Evolutionary conservation across 2,329 filamentous ascomycete species (phyloP), one percentile per base, ranked within the genome.

Genomic region (Fusarium udum): DNA sequence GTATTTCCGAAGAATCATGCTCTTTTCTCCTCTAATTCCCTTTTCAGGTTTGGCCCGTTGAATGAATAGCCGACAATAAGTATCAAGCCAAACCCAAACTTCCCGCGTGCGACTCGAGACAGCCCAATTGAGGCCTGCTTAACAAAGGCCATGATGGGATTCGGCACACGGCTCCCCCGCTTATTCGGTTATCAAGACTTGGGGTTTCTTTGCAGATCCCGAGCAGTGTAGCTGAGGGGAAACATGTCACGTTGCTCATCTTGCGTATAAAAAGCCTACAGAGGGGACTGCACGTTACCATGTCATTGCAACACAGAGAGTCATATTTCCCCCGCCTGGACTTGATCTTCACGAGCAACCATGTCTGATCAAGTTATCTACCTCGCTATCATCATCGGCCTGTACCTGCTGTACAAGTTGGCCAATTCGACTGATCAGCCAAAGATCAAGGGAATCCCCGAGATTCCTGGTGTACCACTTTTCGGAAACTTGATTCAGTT

Each of bases 401-500:
- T 72, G 26, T 58, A 60, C 31, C 14, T 72, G 18, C 31, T 72
- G 18, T 65, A 80, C 58, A 79, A 72, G 32, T 76, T 81, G 40
- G 77, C 85, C n/a, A 84, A 83, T 56, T 75, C 77, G 4, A 91
- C 89, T 4, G 89, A 91, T 71, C 81, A 85, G 0, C 86, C 89
- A 10, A 89, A 89, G 76, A 90, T 91, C 79, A 90, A 91, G 74
- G 86, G 85, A 11, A 80, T 91, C 2, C 89, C 89, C 4, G 89
- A 91, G 73, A 86, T 91, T 46, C 89, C 90, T 0, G 90, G 89
- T 1, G 78, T 91, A 9, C 90, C 89, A 8, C 76, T 92, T 14
- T 90, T 92, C 73, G 91, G 91, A 10, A 92, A 90, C 69, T 82
- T 92, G 8, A 76, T 91, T 3, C 87, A 91, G 74, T 83, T 92